Base-by-base conservation (phyloP, 768 basidiomycete species). In the Lyophyllum atratum region DNA sequence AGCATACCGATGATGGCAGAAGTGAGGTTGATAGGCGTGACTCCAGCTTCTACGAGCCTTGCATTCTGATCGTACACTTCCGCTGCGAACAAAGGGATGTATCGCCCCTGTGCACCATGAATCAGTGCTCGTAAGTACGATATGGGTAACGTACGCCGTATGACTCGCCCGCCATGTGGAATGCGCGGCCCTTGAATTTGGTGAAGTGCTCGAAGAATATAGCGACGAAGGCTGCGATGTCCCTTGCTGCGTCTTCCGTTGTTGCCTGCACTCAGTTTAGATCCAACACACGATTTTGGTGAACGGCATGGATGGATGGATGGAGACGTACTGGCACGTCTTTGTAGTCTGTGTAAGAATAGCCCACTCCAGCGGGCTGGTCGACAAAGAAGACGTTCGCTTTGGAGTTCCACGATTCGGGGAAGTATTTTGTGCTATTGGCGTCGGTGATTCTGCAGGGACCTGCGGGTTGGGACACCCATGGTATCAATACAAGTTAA, bases 181-280 rank as follows among this genome's bases (percentile, higher is more conserved):
- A 85, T 2, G 74, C 66, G 3, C 88, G 74, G 2, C 86, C 87
- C 61, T 87, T 84, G 75, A 90, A 90, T 62, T 86, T 75, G 54
- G 70, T 77, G 66, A 92, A 92, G 55, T 85, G 79, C 62, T 90
- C 87, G 47, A 90, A 90, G 71, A 90, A 90, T 52, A 91, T 83
- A 3, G 81, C 74, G 0, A 90, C 76, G 61, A 91, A 91, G 0
- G 84, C 82, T 0, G 87, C 86, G 4, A 91, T 83, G 61, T 91
- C 88, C 50, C 80, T 76, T 0, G 87, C 86, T 3, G 86, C 88
- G 44, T 87, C 84, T 64, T 86, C 82, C 0, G 87, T 84, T 2
- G 81, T 87, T 47, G 79, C 76, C 85, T 87, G 42, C 24, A 28
- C 19, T 6, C 17, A 8, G 3, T 2, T 6, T 12, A 3, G 14